Percentiles rank a stretch among this genome's conserved stretches.
phyloP scores from a whole-genome alignment of 2,329 filamentous ascomycete genomes.

The Fusarium stilboides region DNA sequence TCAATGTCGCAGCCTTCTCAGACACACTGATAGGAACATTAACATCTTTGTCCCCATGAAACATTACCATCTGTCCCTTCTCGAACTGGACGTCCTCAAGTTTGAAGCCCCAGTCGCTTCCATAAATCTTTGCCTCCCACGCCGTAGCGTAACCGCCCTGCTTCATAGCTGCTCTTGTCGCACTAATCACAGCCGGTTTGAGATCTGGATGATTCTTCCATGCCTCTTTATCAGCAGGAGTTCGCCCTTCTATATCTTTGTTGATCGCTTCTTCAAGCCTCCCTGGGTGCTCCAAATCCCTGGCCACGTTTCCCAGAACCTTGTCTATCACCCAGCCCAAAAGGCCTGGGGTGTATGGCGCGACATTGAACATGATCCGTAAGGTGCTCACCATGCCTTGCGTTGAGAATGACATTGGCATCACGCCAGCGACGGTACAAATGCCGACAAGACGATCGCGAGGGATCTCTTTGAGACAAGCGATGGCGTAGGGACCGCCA shows the following conservation, averaged over 20 bases:
- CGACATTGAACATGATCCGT: constrained; percentile 23
- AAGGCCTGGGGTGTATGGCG: constrained; percentile 11
- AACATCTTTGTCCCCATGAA: constrained; percentile 28
- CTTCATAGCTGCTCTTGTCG: constrained; percentile 23
- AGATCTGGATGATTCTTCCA: constrained; percentile 12
- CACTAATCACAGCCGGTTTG: not conserved
- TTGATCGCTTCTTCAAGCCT: constrained; percentile 22
- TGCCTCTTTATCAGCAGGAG: constrained; percentile 8
- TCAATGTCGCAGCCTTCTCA: constrained; percentile 14
- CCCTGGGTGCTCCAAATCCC: constrained; percentile 29
- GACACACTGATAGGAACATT: constrained; percentile 31
- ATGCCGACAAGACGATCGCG: constrained; percentile 18
- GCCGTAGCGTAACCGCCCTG: constrained; percentile 21
- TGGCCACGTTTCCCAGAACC: constrained; percentile 3
- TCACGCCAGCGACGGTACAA: constrained; percentile 19
- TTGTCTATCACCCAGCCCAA: constrained; percentile 25
- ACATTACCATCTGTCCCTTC: constrained; percentile 30
- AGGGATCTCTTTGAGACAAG: constrained; percentile 20
- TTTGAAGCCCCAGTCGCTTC: constrained; percentile 31
- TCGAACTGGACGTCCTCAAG: constrained; percentile 30
- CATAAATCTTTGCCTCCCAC: constrained; percentile 29
- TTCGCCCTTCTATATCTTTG: constrained; percentile 21
- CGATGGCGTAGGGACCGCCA: constrained; percentile 31
- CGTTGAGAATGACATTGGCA: constrained; percentile 32
- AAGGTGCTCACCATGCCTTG: constrained; percentile 28